These are phyloP conservation scores for Hordeum marinum DNA, from an alignment of 176 grass and related monocot species.

Conservation along the genomic window DNA sequence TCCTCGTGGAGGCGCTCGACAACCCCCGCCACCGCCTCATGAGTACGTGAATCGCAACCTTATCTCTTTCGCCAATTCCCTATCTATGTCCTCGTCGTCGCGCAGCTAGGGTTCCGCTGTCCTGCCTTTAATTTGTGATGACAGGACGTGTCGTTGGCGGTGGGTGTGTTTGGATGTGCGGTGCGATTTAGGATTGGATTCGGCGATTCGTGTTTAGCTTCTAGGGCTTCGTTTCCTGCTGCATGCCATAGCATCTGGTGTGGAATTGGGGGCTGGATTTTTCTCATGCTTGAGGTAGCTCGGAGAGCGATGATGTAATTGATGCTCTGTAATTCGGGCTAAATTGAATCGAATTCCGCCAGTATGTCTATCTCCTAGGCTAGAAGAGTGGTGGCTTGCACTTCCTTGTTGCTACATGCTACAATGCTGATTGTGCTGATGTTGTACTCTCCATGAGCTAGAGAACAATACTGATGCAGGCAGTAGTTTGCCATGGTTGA, in stretches of 20 bases:
- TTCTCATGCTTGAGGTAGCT: background rate
- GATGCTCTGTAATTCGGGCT: background rate
- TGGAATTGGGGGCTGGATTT: constrained; percentile 10
- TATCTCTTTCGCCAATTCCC: background rate
- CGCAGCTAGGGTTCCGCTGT: background rate
- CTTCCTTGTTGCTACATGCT: constrained; percentile 2
- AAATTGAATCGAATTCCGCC: background rate
- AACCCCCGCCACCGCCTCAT: constrained; percentile 74
- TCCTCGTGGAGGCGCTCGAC: constrained; percentile 67
- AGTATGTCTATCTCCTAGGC: background rate
- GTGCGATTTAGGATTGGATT: background rate
- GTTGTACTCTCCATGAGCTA: background rate
- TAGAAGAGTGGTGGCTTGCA: background rate
- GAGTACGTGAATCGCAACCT: constrained; percentile 29
- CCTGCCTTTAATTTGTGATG: background rate
- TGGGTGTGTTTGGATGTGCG: background rate
- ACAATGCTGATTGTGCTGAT: background rate
- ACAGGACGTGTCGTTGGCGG: background rate
- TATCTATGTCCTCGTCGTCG: background rate
- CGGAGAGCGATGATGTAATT: background rate
- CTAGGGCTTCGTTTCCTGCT: constrained; percentile 19
- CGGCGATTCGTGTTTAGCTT: background rate
- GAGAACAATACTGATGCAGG: background rate
- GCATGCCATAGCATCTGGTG: background rate
- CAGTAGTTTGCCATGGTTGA: background rate